Evolutionary conservation across 148 eudicot genomes (phyloP), one percentile per base, ranked within the genome.

Genomic region (Rhododendron kiyosumense): DNA sequence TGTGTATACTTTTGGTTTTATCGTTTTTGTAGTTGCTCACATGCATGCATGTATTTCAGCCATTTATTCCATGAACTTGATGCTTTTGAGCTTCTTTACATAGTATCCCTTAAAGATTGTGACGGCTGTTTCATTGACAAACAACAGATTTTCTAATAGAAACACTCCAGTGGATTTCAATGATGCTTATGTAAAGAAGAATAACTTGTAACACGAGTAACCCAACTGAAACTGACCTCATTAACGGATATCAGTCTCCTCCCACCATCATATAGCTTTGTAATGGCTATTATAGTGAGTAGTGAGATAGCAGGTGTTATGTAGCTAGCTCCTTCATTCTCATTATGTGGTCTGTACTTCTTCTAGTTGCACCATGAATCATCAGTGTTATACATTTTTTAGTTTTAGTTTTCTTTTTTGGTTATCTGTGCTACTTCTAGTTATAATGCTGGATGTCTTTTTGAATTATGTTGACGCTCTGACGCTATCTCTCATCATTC

Each of bases 41-140:
- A 48, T 48, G 54, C 48, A 41, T 17, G 48, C n/a, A 5, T 43
- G 81, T 45, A 78, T 78, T 43, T 51, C 63, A 14, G 67, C 13
- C 45, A 34, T 9, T n/a, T 48, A 48, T 14, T 48, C 5, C 28
- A 26, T 81, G 67, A 81, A 30, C 59, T 26, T 52, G 69, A 10
- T 81, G 46, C 30, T 81, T 51, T 51, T 81, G n/a, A 54, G 83
- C 83, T 52, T 63, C 41, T 34, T 81, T 54, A 32, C 83, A 80
- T 80, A 22, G 67, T n/a, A 9, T 49, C 22, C 28, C 22, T 3
- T 79, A 48, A n/a, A 41, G 14, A 78, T 78, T 14, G 41, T 79
- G 61, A 26, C 12, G 7, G 61, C 30, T 48, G 59, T 79, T 79
- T 51, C 36, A 49, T 49, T 51, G 59, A 48, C 49, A 41, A 77